phyloP scores from a whole-genome alignment of 345 rosid species.

The Limnanthes douglasii region DNA sequence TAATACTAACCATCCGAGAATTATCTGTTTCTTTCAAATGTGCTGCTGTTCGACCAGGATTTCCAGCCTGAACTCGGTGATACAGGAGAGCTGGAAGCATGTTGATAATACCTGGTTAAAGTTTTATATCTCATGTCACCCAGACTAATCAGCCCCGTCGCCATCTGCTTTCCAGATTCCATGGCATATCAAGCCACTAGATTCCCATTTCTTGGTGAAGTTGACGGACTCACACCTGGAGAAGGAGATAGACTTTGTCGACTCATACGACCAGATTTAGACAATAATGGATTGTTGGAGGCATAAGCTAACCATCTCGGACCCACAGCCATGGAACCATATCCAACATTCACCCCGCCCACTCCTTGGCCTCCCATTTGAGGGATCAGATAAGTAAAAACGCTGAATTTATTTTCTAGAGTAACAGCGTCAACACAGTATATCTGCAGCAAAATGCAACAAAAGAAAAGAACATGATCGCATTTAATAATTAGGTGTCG shows the following conservation, averaged over 20 bases:
- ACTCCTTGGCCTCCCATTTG: constrained; percentile 74
- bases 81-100: constrained; percentile 55
- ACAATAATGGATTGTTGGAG: constrained; percentile 59
- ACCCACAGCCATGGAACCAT: constrained; percentile 98
- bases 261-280: constrained; percentile 73
- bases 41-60: constrained; percentile 39
- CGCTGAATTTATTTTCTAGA: constrained; percentile 85
- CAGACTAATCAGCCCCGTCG: constrained; percentile 69
- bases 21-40: constrained; percentile 61
- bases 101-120: constrained; percentile 68
- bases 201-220: constrained; percentile 77
- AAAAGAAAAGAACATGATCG: too few relatives aligned
- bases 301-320: constrained; percentile 98
- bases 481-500: too few relatives aligned
- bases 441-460: constrained; percentile 42
- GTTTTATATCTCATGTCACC: constrained; percentile 91
- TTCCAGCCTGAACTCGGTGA: constrained; percentile 74
- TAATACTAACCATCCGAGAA: constrained; percentile 83
- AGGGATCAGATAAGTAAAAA: constrained; percentile 85
- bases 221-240: constrained; percentile 91
- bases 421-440: constrained; percentile 93
- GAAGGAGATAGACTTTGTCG: constrained; percentile 93
- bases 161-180: constrained; percentile 93
- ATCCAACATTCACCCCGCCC: constrained; percentile 62
- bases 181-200: constrained; percentile 90